These are phyloP conservation scores for Cotoneaster glaucophyllus DNA, from an alignment of 306 rosid genomes.

Conservation along the genomic window DNA sequence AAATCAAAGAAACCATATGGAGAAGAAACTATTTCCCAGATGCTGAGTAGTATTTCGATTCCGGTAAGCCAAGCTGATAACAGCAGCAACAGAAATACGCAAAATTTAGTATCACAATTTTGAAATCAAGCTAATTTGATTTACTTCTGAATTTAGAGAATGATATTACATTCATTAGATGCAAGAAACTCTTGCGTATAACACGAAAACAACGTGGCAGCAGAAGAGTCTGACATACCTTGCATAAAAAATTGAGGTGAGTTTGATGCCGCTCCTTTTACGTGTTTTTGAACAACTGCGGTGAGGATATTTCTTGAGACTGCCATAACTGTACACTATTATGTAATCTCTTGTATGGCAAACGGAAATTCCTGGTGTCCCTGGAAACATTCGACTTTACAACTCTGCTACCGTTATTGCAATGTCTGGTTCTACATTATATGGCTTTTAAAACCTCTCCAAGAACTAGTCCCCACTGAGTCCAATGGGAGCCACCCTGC, in stretches of 20 bases:
- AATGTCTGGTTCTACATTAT: conserved; percentile 18
- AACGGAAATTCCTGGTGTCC: background rate
- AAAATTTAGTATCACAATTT: background rate
- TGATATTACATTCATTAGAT: background rate
- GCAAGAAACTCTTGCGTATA: background rate
- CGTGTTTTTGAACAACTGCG: background rate
- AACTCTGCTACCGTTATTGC: conserved; percentile 4
- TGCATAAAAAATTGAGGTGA: too few relatives aligned
- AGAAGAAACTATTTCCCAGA: background rate
- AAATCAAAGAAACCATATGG: background rate
- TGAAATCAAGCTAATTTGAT: background rate
- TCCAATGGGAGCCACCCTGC: conserved; percentile 95
- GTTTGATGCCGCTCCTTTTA: background rate
- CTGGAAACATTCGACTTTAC: background rate
- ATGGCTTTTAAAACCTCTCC: conserved; percentile 72
- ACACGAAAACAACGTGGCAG: background rate
- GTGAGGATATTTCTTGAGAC: background rate
- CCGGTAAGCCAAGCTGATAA: background rate
- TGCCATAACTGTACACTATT: background rate
- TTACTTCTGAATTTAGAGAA: background rate
- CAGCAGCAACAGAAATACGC: background rate
- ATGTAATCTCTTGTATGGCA: background rate
- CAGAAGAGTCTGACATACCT: background rate
- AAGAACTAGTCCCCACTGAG: conserved; percentile 88
- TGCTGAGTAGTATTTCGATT: too few relatives aligned